A percentile compares a stretch with the other conserved stretches of the same genome.
Conservation (phyloP, 345 rosid species). For the Melaleuca alternifolia region DNA sequence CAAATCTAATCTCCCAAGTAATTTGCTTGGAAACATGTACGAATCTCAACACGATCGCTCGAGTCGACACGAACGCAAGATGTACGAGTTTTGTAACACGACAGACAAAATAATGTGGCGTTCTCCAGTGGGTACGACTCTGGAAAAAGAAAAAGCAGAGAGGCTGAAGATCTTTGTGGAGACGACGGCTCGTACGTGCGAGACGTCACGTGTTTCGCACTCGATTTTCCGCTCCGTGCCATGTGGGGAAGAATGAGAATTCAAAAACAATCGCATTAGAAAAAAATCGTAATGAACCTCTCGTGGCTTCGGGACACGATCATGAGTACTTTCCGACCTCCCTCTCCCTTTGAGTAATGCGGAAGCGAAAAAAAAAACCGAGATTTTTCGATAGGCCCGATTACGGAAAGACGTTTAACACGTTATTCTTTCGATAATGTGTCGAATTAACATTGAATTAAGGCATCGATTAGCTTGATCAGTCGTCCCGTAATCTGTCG, state of each 20-base stretch:
- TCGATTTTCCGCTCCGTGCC: not conserved
- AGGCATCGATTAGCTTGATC: not conserved
- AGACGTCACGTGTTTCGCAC: not conserved
- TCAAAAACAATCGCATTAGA: not conserved
- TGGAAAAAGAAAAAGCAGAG: accelerated
- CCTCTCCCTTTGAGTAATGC: not conserved
- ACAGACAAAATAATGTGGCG: too few species aligned
- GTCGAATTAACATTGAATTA: not conserved
- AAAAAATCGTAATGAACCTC: not conserved
- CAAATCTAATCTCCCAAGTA: not conserved
- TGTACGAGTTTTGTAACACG: not conserved
- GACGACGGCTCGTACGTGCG: not conserved
- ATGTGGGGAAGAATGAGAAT: not conserved
- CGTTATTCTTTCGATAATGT: not conserved
- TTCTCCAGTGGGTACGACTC: too few species aligned
- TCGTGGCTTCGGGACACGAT: not conserved
- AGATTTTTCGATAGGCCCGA: not conserved
- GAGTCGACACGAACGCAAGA: too few species aligned
- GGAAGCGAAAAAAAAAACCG: not conserved
- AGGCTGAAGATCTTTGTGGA: not conserved
- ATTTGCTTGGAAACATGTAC: not conserved
- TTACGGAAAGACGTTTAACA: not conserved
- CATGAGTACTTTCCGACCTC: not conserved
- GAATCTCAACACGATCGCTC: not conserved
- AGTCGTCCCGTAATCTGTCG: not conserved